phyloP scores from a whole-genome alignment of 2,329 filamentous ascomycete genomes.

The Monascus ruber region DNA sequence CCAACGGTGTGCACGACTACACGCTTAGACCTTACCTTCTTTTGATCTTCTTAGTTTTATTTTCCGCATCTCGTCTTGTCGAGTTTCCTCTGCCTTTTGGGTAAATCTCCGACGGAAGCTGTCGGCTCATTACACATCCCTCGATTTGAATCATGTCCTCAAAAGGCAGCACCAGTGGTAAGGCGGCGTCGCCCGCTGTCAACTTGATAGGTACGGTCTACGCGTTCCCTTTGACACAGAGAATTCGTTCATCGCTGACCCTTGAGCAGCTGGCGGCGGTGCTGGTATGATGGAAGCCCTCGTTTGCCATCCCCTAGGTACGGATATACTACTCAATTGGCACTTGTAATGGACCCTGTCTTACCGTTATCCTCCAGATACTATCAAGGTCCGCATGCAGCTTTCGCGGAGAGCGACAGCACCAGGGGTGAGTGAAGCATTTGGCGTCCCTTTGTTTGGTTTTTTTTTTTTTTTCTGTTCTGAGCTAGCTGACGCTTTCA shows the following conservation, averaged over 20 bases:
- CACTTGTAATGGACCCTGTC: slow-evolving; percentile 4
- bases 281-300: slow-evolving; percentile 99
- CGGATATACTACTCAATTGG: slow-evolving; percentile 12
- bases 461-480: too few relatives aligned
- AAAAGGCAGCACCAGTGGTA: slow-evolving; percentile 54
- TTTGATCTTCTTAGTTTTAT: background rate
- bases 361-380: slow-evolving; percentile 45
- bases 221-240: background rate
- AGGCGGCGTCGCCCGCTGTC: slow-evolving; percentile 72
- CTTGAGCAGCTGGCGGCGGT: slow-evolving; percentile 69
- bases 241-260: slow-evolving; percentile 8
- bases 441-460: background rate
- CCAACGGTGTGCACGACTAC: background rate
- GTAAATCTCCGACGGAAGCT: too few relatives aligned
- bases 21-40: background rate
- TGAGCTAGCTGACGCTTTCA: background rate
- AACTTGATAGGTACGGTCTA: slow-evolving; percentile 67
- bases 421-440: slow-evolving; percentile 52
- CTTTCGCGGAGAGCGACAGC: slow-evolving; percentile 74
- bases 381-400: slow-evolving; percentile 99
- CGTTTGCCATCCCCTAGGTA: slow-evolving; percentile 85
- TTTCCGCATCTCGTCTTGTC: background rate
- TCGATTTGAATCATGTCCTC: slow-evolving; percentile 43
- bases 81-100: background rate
- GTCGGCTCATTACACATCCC: too few relatives aligned